phyloP scores from a whole-genome alignment of 2,329 filamentous ascomycete species.

The Penicillium italicum region DNA sequence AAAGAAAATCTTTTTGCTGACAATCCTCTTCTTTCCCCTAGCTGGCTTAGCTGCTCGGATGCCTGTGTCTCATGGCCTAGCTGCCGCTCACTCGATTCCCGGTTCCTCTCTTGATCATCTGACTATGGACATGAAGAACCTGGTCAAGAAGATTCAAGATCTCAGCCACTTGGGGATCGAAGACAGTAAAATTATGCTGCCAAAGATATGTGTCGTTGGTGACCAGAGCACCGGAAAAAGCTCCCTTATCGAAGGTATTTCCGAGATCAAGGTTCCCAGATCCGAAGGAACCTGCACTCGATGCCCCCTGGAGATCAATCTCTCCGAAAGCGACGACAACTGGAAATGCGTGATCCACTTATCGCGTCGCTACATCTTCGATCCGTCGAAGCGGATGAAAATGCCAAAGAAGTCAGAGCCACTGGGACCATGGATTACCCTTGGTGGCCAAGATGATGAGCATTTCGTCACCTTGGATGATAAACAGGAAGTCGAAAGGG shows the following conservation, averaged over 20 bases:
- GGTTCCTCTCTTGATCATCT: slow-evolving; percentile 16
- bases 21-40: neutral
- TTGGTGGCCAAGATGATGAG: slow-evolving; percentile 45
- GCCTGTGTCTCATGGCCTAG: neutral
- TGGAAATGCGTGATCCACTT: slow-evolving; percentile 70
- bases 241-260: slow-evolving; percentile 59
- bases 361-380: slow-evolving; percentile 56
- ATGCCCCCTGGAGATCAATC: slow-evolving; percentile 75
- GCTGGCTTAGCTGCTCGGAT: neutral
- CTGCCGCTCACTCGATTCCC: neutral
- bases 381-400: slow-evolving; percentile 35
- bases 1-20: neutral
- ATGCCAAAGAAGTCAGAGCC: slow-evolving; percentile 51
- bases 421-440: slow-evolving; percentile 63
- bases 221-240: slow-evolving; percentile 85
- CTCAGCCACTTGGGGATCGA: slow-evolving; percentile 71
- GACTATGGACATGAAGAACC: slow-evolving; percentile 33
- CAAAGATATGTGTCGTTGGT: slow-evolving; percentile 77
- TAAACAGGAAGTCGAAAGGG: slow-evolving; percentile 61
- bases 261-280: slow-evolving; percentile 67
- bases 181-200: slow-evolving; percentile 62
- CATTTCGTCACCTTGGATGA: slow-evolving; percentile 63
- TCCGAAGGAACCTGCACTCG: slow-evolving; percentile 71
- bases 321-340: slow-evolving; percentile 51
- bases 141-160: slow-evolving; percentile 48